phyloP scores from a whole-genome alignment of 2,329 filamentous ascomycete species.

The Polychaeton citri region DNA sequence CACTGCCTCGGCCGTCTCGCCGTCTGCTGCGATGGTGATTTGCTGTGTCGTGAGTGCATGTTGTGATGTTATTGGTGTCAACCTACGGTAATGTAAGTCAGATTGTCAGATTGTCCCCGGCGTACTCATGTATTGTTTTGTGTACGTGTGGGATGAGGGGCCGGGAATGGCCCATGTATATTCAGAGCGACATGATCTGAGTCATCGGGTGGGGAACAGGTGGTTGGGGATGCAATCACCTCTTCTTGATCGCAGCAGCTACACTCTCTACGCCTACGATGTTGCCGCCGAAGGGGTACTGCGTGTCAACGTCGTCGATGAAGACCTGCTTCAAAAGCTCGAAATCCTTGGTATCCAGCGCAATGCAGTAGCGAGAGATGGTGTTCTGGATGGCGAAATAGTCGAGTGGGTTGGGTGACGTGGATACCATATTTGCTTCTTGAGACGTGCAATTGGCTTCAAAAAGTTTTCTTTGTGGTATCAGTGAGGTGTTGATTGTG shows the following conservation, averaged over 20 bases:
- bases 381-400: conserved; percentile 30
- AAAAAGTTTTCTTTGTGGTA: too few species aligned
- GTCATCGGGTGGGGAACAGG: too few species aligned
- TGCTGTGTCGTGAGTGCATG: conserved; percentile 31
- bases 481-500: too few species aligned
- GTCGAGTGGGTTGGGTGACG: conserved; percentile 13
- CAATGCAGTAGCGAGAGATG: conserved; percentile 30
- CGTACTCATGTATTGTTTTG: too few species aligned
- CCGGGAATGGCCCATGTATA: too few species aligned
- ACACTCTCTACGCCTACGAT: conserved; percentile 23
- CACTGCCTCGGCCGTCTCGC: conserved; percentile 20
- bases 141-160: too few species aligned
- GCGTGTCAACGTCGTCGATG: conserved; percentile 23
- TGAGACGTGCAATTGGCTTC: too few species aligned
- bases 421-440: too few species aligned
- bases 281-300: conserved; percentile 23
- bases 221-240: conserved; percentile 3
- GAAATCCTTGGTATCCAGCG: conserved; percentile 30
- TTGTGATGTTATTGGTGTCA: conserved; percentile 27
- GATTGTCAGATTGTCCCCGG: not conserved
- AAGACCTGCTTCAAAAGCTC: conserved; percentile 27
- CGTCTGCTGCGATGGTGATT: conserved; percentile 20
- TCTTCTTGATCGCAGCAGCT: conserved; percentile 19
- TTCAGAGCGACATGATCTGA: too few species aligned
- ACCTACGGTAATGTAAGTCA: conserved; percentile 13